These are phyloP conservation scores for Neoscytalidium dimidiatum DNA, from an alignment of 2,329 filamentous ascomycete species.

Conservation along the genomic window DNA sequence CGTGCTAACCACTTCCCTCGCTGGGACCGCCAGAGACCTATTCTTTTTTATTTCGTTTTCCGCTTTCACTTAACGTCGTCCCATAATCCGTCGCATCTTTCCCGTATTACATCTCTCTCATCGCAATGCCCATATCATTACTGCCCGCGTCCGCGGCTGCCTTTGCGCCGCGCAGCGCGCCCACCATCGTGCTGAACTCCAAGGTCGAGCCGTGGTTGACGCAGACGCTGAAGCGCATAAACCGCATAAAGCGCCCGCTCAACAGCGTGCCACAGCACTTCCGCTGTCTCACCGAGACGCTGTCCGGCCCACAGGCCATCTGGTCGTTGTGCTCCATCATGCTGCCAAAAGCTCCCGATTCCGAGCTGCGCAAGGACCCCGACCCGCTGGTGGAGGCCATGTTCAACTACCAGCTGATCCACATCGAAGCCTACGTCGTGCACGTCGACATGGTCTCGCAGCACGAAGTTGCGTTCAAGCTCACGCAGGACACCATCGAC, in stretches of 20 bases:
- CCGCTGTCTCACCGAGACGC: conserved; percentile 89
- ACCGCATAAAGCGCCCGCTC: conserved; percentile 91
- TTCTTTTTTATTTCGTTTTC: conserved; percentile 38
- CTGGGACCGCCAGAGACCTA: conserved; percentile 35
- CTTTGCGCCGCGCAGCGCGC: conserved; percentile 89
- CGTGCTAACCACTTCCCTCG: conserved; percentile 38
- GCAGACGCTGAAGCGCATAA: conserved; percentile 93
- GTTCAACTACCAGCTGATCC: conserved; percentile 89
- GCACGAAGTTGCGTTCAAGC: conserved; percentile 97
- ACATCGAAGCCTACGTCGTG: conserved; percentile 96
- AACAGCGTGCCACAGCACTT: conserved; percentile 97
- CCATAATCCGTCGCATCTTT: conserved; percentile 30
- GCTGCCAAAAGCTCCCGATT: conserved; percentile 84
- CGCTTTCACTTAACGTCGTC: conserved; percentile 35
- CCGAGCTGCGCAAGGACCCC: conserved; percentile 78
- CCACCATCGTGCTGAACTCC: conserved; percentile 89
- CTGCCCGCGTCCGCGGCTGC: conserved; percentile 93
- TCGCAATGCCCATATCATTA: conserved; percentile 85
- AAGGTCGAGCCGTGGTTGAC: conserved; percentile 97
- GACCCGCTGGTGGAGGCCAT: conserved; percentile 84
- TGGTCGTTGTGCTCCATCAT: conserved; percentile 94
- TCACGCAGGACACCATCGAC: conserved; percentile 93
- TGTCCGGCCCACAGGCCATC: conserved; percentile 86
- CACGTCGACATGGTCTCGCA: conserved; percentile 98
- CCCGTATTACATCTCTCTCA: conserved; percentile 30